These are phyloP conservation scores for Sarocladium oryzae DNA, from an alignment of 2,329 filamentous ascomycete species.

Conservation along the genomic window DNA sequence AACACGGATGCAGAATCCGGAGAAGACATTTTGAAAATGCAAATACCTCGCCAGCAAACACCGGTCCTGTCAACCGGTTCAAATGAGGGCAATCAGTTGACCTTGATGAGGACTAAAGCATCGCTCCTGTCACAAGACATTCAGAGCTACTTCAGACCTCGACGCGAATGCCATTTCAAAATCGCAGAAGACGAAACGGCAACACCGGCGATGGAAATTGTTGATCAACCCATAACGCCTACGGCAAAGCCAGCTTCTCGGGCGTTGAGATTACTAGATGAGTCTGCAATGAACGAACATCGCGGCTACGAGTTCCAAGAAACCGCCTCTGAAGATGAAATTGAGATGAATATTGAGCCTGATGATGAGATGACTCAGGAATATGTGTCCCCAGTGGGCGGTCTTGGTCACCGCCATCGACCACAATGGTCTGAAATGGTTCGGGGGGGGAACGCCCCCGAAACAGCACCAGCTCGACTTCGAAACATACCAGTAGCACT, in stretches of 20 bases:
- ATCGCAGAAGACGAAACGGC: slow-evolving; percentile 30
- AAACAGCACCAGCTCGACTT: no score
- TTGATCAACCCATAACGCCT: neutral
- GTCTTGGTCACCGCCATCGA: no score
- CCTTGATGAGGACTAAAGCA: slow-evolving; percentile 5
- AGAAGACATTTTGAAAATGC: slow-evolving; percentile 18
- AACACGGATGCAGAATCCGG: slow-evolving; percentile 21
- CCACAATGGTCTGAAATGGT: no score
- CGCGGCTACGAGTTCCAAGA: neutral
- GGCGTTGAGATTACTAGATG: neutral
- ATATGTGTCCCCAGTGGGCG: no score
- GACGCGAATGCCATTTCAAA: slow-evolving; percentile 18
- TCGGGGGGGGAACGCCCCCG: no score
- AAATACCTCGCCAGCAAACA: slow-evolving; percentile 15
- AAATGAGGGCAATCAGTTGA: slow-evolving; percentile 6
- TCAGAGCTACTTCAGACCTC: slow-evolving; percentile 23
- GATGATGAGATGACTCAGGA: no score
- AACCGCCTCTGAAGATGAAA: neutral
- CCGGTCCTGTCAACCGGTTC: slow-evolving; percentile 7
- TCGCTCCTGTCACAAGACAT: slow-evolving; percentile 19
- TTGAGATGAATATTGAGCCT: neutral
- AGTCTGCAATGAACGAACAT: neutral
- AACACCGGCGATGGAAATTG: no score
- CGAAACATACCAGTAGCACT: no score
- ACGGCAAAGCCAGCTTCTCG: neutral